Base-by-base conservation (phyloP, 495 filamentous ascomycete species). In the Podospora pseudocomata region DNA sequence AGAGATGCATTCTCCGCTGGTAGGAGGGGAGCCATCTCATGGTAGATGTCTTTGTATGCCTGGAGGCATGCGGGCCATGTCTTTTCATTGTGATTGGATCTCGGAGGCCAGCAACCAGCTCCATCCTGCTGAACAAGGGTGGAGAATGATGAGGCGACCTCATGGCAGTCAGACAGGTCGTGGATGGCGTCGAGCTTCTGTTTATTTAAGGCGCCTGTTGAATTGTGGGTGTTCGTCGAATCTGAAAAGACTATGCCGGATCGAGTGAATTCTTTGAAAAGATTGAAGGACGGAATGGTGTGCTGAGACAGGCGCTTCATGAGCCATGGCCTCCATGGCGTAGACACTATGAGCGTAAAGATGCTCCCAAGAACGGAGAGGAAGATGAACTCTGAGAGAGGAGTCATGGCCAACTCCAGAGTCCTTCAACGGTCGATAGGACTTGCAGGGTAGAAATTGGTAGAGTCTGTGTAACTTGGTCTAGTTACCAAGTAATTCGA, bases 101-200 rank as follows among this genome's bases (percentile, higher is more conserved):
- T 65, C 18, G 78, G 79, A 11, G 79, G 79, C 79, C 79, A 81
- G 0, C 44, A 32, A 32, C 77, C 79, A 18, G 79, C 79, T 1
- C 79, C 77, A 55, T 80, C 77, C 57, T 70, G 68, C 32, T 74
- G 63, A 23, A 79, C 69, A 19, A 79, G 71, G 26, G 75, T 68
- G 4, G 67, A 62, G 9, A 76, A 61, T 4, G 27, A 16, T 15
- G 68, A 64, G 0, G 72, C 72, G 2, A 67, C 69, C 49, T 76
- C 72, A n/a, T 76, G 74, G 44, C 20, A 64, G n/a, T 70, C 72
- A 4, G 71, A 65, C 19, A 73, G 63, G 13, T 60, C 16, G 11
- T 54, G 53, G 65, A 73, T 67, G 6, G 64, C 63, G 15, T 60
- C 2, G 54, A 71, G 28, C 19, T 30, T 49, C 16, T 61, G 60